A percentile compares a stretch with the other conserved stretches of the same genome.
Evolutionary conservation across 108 stramenopile genomes (phyloP).

Genomic region (Skeletonema menzelii): DNA sequence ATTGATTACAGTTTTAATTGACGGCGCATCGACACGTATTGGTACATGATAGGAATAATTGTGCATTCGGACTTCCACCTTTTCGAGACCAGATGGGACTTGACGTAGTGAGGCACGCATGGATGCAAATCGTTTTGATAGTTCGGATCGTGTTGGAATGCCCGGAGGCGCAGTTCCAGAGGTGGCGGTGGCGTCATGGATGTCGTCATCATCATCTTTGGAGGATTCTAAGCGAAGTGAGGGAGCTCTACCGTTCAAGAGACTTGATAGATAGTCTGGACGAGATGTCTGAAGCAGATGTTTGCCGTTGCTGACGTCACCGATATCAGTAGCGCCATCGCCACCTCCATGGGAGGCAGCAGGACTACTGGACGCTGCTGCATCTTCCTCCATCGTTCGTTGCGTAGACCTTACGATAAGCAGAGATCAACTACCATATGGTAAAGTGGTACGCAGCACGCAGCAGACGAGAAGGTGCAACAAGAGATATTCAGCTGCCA

Average conservation of each 20-base stretch:
- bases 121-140: background rate
- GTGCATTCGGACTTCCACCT: conserved; percentile 35
- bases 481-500: too few relatives aligned
- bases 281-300: conserved; percentile 19
- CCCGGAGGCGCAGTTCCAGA: background rate
- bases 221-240: conserved; percentile 12
- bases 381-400: too few relatives aligned
- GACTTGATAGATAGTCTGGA: conserved; percentile 17
- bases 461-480: too few relatives aligned
- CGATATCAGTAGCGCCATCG: too few relatives aligned
- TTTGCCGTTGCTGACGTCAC: too few relatives aligned
- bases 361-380: too few relatives aligned
- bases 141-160: background rate
- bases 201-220: background rate
- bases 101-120: too few relatives aligned
- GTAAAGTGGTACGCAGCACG: too few relatives aligned
- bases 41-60: conserved; percentile 31
- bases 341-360: too few relatives aligned
- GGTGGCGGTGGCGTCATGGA: background rate
- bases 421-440: too few relatives aligned
- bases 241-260: conserved; percentile 6
- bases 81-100: background rate
- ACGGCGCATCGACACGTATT: conserved; percentile 26
- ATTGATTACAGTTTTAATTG: conserved; percentile 40
- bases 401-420: too few relatives aligned